A percentile compares a stretch with the other conserved stretches of the same genome.
Conservation (phyloP, 139 green algal genomes). For the Chloropicon primus region DNA sequence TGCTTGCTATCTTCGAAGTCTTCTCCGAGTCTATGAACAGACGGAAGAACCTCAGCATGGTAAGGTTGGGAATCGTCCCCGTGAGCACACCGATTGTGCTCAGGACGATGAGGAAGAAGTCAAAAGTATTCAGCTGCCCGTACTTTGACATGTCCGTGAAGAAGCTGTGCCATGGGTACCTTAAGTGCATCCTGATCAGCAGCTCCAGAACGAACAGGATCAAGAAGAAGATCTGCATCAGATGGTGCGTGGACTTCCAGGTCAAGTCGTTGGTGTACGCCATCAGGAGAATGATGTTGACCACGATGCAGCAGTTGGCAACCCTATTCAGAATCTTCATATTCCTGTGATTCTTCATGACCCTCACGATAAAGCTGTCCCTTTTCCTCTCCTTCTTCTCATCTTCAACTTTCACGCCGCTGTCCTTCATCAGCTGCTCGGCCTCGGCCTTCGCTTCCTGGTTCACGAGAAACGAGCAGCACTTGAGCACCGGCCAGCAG, state of each 20-base stretch:
- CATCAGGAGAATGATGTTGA: not conserved
- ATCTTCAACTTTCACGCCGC: not conserved
- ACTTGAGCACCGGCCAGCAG: not conserved
- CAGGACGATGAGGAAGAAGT: not conserved
- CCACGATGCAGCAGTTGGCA: not conserved
- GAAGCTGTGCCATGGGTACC: not conserved
- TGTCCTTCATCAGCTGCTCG: not conserved
- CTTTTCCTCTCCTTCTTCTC: not conserved
- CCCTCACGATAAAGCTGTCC: not conserved
- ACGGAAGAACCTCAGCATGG: not conserved
- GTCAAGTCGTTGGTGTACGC: not conserved
- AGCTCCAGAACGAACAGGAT: not conserved
- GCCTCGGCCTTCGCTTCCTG: not conserved
- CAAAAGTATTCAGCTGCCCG: not conserved
- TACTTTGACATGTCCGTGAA: not conserved
- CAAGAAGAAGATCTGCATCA: not conserved
- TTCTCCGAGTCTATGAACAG: not conserved
- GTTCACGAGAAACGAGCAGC: not conserved
- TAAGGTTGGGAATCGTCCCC: not conserved
- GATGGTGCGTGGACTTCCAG: not conserved
- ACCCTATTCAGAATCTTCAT: not conserved
- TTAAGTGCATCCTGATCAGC: not conserved
- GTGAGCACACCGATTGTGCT: not conserved
- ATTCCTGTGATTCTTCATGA: not conserved
- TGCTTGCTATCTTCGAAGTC: not conserved